Evolutionary conservation across 768 basidiomycete species (phyloP).

Genomic region (Russula olivacea): DNA sequence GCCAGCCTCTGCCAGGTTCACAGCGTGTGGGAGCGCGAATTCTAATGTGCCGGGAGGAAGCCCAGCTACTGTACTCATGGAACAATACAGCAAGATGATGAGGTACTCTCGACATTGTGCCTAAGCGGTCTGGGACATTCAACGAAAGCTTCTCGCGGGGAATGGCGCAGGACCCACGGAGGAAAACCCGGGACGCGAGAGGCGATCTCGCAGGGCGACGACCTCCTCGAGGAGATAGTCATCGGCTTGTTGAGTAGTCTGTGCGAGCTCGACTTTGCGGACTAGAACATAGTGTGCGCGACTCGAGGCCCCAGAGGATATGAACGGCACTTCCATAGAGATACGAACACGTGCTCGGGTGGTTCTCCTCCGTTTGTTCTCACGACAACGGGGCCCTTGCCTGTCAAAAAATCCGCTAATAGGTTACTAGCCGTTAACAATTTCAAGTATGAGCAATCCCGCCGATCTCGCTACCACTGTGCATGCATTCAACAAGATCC

Average conservation of each 20-base stretch:
- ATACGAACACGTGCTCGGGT: slow-evolving; percentile 1
- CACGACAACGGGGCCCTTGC: not conserved
- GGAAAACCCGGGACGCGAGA: slow-evolving; percentile 46
- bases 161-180: slow-evolving; percentile 41
- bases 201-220: slow-evolving; percentile 45
- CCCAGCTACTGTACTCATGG: slow-evolving; percentile 43
- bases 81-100: slow-evolving; percentile 65
- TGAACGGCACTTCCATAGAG: slow-evolving; percentile 65
- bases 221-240: slow-evolving; percentile 56
- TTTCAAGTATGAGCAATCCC: slow-evolving; percentile 9
- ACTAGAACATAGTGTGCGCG: slow-evolving; percentile 73
- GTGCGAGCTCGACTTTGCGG: slow-evolving; percentile 59
- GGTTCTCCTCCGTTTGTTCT: not conserved
- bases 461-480: slow-evolving; percentile 37
- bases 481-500: slow-evolving; percentile 75
- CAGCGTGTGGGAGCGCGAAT: slow-evolving; percentile 70
- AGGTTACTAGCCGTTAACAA: not conserved
- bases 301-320: slow-evolving; percentile 71
- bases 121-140: slow-evolving; percentile 35
- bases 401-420: not conserved
- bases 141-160: not conserved
- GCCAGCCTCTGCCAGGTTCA: slow-evolving; percentile 71
- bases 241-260: slow-evolving; percentile 53
- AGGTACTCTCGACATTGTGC: slow-evolving; percentile 60
- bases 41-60: slow-evolving; percentile 43